Percentiles rank a stretch among this genome's conserved stretches.
phyloP scores from a whole-genome alignment of 2,329 filamentous ascomycete species.

The Thermomyces lanuginosus region DNA sequence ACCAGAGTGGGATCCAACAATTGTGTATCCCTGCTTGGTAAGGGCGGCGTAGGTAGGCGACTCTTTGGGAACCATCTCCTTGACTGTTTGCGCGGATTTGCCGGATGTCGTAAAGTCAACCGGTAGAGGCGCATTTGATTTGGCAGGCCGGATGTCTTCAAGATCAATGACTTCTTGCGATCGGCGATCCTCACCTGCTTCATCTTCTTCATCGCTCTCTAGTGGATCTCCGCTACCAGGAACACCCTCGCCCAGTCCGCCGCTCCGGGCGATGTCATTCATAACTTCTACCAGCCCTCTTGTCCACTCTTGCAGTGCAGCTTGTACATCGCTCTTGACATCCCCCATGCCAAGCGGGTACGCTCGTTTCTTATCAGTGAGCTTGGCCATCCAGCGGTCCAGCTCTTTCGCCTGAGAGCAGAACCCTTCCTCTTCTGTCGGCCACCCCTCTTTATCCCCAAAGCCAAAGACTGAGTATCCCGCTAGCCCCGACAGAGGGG shows the following conservation, averaged over 20 bases:
- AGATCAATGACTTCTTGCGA: conserved; percentile 51
- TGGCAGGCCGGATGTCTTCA: conserved; percentile 77
- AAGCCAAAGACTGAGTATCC: conserved; percentile 92
- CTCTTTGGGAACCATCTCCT: conserved; percentile 86
- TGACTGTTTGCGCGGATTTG: conserved; percentile 36
- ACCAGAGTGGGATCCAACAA: conserved; percentile 86
- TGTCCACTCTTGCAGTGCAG: conserved; percentile 61
- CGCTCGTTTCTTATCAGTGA: conserved; percentile 71
- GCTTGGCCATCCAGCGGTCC: conserved; percentile 93
- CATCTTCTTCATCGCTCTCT: conserved; percentile 67
- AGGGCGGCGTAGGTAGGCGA: conserved; percentile 79
- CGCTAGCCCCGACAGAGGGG: conserved; percentile 55
- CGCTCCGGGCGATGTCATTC: conserved; percentile 37
- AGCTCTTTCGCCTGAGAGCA: conserved; percentile 82
- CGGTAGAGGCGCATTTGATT: conserved; percentile 48
- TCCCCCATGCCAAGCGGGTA: conserved; percentile 83
- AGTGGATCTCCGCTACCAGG: conserved; percentile 65
- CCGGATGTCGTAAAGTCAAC: conserved; percentile 59
- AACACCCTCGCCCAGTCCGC: conserved; percentile 47
- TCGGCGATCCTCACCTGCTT: conserved; percentile 37
- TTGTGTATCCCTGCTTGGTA: conserved; percentile 92
- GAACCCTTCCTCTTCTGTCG: conserved; percentile 75
- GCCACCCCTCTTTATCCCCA: conserved; percentile 83
- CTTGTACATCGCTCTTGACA: conserved; percentile 53
- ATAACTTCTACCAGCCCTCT: conserved; percentile 58